Evolutionary conservation across 495 filamentous ascomycete genomes (phyloP).

Genomic region (Neurospora terricola): DNA sequence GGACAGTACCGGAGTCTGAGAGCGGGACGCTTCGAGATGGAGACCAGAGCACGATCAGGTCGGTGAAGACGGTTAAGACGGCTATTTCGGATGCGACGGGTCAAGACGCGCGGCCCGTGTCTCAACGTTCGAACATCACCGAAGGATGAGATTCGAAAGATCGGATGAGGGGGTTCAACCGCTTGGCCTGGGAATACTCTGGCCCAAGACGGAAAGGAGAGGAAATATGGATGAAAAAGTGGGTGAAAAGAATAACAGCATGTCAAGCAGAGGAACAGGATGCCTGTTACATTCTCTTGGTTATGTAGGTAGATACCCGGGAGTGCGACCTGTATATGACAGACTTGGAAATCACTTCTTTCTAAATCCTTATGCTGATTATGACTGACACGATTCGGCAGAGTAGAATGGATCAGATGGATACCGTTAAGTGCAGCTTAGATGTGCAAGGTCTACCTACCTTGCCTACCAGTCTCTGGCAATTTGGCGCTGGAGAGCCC

Average conservation of each 20-base stretch:
- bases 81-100: not conserved
- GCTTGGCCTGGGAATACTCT: not conserved
- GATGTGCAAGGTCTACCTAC: too few relatives aligned
- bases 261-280: not conserved
- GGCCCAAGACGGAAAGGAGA: not conserved
- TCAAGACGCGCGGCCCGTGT: not conserved
- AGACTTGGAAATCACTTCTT: not conserved
- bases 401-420: not conserved
- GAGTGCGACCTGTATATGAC: not conserved
- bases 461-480: too few relatives aligned
- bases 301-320: not conserved
- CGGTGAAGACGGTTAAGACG: not conserved
- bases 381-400: not conserved
- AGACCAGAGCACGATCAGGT: constrained; percentile 21
- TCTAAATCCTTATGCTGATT: not conserved
- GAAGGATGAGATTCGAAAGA: not conserved
- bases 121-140: not conserved
- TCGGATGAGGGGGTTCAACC: not conserved
- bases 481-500: too few relatives aligned
- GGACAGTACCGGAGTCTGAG: not conserved
- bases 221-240: not conserved
- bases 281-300: not conserved
- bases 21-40: not conserved
- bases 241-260: not conserved
- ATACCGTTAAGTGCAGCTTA: not conserved